Percentiles rank a stretch among this genome's conserved stretches.
Evolutionary conservation across 352 stramenopile species (phyloP).

Genomic region (Phytopythium mirpurense): DNA sequence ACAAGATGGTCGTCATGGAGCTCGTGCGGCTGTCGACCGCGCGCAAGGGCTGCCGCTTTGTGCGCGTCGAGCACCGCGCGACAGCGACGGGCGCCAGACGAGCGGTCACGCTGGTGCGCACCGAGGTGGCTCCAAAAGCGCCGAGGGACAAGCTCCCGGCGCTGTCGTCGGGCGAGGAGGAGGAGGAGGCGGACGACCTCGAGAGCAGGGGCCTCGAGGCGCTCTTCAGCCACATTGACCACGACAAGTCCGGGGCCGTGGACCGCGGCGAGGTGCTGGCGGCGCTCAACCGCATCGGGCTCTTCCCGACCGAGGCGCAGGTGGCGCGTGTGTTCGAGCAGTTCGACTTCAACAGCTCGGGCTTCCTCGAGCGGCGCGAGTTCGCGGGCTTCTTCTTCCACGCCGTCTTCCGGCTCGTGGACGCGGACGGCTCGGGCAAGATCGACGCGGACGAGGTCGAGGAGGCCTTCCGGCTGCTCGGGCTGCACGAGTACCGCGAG

Average conservation of each 20-base stretch:
- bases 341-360: slow-evolving; percentile 48
- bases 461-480: slow-evolving; percentile 67
- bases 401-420: slow-evolving; percentile 71
- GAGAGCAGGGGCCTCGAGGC: slow-evolving; percentile 54
- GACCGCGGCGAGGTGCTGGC: slow-evolving; percentile 51
- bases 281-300: slow-evolving; percentile 58
- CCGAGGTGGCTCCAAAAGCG: slow-evolving; percentile 22
- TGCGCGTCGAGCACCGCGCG: slow-evolving; percentile 52
- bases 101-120: slow-evolving; percentile 38
- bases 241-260: slow-evolving; percentile 51
- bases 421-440: slow-evolving; percentile 63
- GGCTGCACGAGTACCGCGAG: slow-evolving; percentile 49
- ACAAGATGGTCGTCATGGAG: slow-evolving; percentile 72
- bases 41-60: slow-evolving; percentile 69
- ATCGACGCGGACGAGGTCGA: slow-evolving; percentile 75
- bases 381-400: slow-evolving; percentile 73
- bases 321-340: slow-evolving; percentile 37
- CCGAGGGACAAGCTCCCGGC: slow-evolving; percentile 2
- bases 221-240: slow-evolving; percentile 61
- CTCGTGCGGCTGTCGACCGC: slow-evolving; percentile 66
- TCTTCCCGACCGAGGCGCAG: slow-evolving; percentile 51
- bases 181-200: slow-evolving; percentile 36
- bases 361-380: slow-evolving; percentile 44
- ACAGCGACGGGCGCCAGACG: slow-evolving; percentile 20
- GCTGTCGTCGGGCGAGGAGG: background rate